Percentiles rank a stretch among this genome's conserved stretches.
These are phyloP conservation scores for Fusarium temperatum DNA, from an alignment of 2,329 filamentous ascomycete species.

Conservation along the genomic window DNA sequence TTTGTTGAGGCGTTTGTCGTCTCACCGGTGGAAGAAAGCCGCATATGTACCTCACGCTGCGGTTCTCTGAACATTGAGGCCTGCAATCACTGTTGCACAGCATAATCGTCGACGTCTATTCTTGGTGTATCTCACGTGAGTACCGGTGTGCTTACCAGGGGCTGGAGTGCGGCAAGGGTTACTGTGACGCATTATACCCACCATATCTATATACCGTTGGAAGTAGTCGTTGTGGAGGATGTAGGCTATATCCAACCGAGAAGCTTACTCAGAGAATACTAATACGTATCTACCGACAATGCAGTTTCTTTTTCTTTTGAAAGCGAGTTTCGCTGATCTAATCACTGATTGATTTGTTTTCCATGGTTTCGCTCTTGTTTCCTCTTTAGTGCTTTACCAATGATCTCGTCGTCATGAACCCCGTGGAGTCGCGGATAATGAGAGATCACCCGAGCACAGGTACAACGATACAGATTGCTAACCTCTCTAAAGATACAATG, in stretches of 20 bases:
- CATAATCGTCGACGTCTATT: background rate
- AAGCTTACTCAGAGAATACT: background rate
- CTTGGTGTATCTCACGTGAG: background rate
- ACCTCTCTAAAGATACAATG: background rate
- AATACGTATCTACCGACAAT: background rate
- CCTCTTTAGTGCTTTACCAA: background rate
- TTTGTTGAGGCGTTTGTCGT: constrained; percentile 14
- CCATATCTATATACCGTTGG: constrained; percentile 13
- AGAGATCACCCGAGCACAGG: background rate
- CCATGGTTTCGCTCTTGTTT: background rate
- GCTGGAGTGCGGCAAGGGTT: background rate
- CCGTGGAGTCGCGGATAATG: background rate
- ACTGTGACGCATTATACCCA: background rate
- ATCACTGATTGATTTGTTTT: background rate
- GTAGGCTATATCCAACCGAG: background rate
- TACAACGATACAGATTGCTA: background rate
- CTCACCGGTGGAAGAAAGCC: background rate
- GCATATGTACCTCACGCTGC: background rate
- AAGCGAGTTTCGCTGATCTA: background rate
- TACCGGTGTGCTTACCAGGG: background rate
- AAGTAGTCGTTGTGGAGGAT: constrained; percentile 10
- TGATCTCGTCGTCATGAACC: background rate
- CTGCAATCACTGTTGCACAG: background rate
- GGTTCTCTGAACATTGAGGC: background rate
- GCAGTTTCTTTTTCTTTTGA: background rate